Evolutionary conservation across 257 asterid species (phyloP).

Genomic region (Gentiana macrophylla): DNA sequence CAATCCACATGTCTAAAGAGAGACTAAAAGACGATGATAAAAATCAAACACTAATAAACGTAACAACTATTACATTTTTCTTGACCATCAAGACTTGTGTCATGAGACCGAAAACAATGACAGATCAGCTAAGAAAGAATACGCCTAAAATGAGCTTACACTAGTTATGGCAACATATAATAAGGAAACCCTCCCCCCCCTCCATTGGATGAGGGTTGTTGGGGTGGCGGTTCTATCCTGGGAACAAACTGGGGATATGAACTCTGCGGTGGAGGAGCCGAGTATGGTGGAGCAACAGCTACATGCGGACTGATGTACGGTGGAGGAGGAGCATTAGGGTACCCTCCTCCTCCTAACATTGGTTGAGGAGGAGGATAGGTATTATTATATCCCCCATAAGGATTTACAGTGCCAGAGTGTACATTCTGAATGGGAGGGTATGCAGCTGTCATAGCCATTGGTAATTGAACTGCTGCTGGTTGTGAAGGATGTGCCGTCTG

Average conservation of each 20-base stretch:
- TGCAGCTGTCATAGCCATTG: slow-evolving; percentile 21
- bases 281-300: slow-evolving; percentile 21
- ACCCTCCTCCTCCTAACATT: background rate
- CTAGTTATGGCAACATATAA: too few relatives aligned
- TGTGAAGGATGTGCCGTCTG: slow-evolving; percentile 34
- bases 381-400: slow-evolving; percentile 25
- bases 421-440: slow-evolving; percentile 22
- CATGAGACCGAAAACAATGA: background rate
- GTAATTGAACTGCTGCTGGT: slow-evolving; percentile 32
- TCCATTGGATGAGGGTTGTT: slow-evolving; percentile 11
- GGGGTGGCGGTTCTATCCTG: slow-evolving; percentile 18
- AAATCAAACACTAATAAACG: too few relatives aligned
- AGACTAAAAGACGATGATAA: too few relatives aligned
- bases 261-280: slow-evolving; percentile 35
- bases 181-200: too few relatives aligned
- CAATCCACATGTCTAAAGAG: too few relatives aligned
- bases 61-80: background rate
- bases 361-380: slow-evolving; percentile 40
- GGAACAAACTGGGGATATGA: slow-evolving; percentile 49
- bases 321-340: slow-evolving; percentile 15
- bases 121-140: too few relatives aligned
- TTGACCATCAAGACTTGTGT: background rate
- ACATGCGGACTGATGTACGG: slow-evolving; percentile 24
- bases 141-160: too few relatives aligned
- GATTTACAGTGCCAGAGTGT: slow-evolving; percentile 24